Percentiles rank a stretch among this genome's conserved stretches.
phyloP scores from a whole-genome alignment of 148 eudicot genomes.

The Heliamphora exappendiculata region DNA sequence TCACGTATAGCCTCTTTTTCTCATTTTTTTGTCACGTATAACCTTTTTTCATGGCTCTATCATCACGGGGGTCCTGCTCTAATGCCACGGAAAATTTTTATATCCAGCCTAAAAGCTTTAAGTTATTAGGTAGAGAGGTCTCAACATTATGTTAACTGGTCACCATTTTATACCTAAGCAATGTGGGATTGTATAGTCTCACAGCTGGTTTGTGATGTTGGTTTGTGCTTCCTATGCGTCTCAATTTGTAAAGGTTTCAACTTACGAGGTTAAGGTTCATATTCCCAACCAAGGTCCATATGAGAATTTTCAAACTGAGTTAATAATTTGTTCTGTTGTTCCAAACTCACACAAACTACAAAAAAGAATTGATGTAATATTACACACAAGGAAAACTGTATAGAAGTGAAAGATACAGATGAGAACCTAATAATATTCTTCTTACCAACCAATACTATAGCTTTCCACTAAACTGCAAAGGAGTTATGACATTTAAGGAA shows the following conservation, averaged over 20 bases:
- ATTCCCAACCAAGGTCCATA: neutral
- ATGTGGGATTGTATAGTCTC: no score
- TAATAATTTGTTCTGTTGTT: neutral
- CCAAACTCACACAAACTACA: neutral
- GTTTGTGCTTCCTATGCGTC: neutral
- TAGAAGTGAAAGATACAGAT: neutral
- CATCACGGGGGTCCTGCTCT: no score
- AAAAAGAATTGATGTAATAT: neutral
- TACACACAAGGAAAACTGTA: neutral
- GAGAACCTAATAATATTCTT: neutral
- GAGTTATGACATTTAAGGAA: neutral
- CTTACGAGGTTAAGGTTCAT: neutral
- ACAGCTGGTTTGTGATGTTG: no score
- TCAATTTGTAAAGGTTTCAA: no score
- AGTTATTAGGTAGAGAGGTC: no score
- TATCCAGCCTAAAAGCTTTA: no score
- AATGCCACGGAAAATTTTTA: no score
- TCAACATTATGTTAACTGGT: no score
- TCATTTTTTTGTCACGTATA: no score
- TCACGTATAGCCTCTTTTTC: no score
- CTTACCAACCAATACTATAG: neutral
- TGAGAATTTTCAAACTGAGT: conserved; percentile 1
- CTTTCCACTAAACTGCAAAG: neutral
- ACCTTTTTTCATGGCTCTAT: no score
- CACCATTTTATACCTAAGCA: no score